phyloP scores from a whole-genome alignment of 495 filamentous ascomycete species.

The Letharia columbiana region DNA sequence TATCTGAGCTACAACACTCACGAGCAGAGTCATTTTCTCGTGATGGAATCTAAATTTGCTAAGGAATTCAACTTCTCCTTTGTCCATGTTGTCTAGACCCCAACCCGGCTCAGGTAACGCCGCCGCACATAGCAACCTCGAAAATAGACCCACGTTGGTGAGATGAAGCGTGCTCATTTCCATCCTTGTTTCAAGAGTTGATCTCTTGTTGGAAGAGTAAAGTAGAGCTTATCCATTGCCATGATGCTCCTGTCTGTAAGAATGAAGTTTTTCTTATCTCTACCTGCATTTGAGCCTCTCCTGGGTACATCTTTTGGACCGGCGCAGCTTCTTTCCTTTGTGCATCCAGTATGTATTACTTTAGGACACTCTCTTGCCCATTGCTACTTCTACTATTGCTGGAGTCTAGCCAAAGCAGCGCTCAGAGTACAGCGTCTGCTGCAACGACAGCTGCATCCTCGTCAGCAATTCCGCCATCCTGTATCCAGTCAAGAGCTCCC shows the following conservation, averaged over 20 bases:
- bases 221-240: neutral
- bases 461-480: neutral
- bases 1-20: neutral
- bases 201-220: neutral
- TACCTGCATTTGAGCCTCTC: neutral
- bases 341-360: neutral
- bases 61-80: neutral
- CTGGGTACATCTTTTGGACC: neutral
- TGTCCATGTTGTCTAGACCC: neutral
- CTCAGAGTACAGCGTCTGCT: neutral
- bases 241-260: neutral
- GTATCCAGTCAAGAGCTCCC: slow-evolving; percentile 5
- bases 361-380: neutral
- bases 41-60: neutral
- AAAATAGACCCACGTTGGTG: neutral
- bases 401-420: neutral
- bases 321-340: too few species aligned
- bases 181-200: neutral
- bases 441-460: neutral
- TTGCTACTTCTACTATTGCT: neutral
- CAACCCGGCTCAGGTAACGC: neutral
- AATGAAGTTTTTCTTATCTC: neutral
- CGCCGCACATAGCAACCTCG: neutral
- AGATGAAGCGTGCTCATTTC: neutral
- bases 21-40: neutral